Evolutionary conservation across 208 protist species (phyloP).

Genomic region (Wallacemonas rigidus): DNA sequence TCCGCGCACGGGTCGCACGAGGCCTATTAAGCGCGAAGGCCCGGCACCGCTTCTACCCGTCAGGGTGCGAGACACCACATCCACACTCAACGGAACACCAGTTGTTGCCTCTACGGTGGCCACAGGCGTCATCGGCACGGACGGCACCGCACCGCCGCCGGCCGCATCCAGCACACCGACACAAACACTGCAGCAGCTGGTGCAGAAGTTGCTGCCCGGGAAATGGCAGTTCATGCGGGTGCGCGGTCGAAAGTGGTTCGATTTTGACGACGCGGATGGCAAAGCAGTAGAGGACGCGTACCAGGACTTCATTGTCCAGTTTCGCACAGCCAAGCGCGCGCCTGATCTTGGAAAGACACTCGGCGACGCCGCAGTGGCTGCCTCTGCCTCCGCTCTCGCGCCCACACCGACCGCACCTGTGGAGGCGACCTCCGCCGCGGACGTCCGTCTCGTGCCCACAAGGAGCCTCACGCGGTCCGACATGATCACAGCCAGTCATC

Average conservation of each 20-base stretch:
- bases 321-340: neutral
- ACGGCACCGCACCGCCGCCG: neutral
- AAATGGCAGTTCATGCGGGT: conserved; percentile 16
- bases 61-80: neutral
- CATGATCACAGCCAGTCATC: neutral
- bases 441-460: neutral
- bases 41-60: conserved; percentile 7
- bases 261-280: conserved; percentile 10
- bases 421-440: neutral
- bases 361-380: neutral
- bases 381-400: neutral
- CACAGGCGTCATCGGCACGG: neutral
- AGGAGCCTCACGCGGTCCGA: neutral
- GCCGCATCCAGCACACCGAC: neutral
- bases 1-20: neutral
- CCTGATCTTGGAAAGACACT: neutral
- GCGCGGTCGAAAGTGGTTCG: conserved; percentile 14
- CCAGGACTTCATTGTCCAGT: conserved; percentile 14
- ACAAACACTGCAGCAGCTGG: neutral
- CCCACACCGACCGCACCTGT: neutral
- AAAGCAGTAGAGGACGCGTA: conserved; percentile 12
- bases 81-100: neutral
- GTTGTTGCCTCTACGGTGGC: neutral
- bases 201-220: conserved; percentile 5
- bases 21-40: conserved; percentile 7